Conservation (phyloP, 306 rosid genomes). For the Calophaca sinica region DNA sequence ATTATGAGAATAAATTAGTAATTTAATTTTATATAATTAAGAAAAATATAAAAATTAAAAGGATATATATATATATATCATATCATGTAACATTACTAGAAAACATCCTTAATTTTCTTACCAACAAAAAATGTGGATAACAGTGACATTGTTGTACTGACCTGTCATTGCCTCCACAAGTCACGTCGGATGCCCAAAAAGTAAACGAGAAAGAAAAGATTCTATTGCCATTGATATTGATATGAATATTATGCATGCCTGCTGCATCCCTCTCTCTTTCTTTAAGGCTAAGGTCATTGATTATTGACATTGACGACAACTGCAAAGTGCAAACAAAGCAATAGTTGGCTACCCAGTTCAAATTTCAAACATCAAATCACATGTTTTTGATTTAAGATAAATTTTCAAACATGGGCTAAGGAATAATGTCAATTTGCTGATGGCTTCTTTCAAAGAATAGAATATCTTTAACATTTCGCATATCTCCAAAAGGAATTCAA, state of each 20-base stretch:
- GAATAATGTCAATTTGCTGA: slow-evolving; percentile 31
- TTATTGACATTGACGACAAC: slow-evolving; percentile 26
- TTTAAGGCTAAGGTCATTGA: slow-evolving; percentile 12
- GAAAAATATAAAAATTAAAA: no score
- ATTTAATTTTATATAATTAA: no score
- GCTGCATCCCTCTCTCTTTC: not conserved
- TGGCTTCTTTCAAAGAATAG: slow-evolving; percentile 25
- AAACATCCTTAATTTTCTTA: no score
- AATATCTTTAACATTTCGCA: not conserved
- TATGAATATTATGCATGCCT: not conserved
- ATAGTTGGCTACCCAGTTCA: not conserved
- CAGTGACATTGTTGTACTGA: slow-evolving; percentile 24
- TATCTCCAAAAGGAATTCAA: no score
- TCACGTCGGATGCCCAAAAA: slow-evolving; percentile 13
- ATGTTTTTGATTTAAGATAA: not conserved
- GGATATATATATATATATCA: no score
- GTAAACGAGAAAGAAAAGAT: not conserved
- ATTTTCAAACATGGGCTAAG: slow-evolving; percentile 29
- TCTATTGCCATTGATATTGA: not conserved
- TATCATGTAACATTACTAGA: no score
- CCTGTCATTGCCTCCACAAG: slow-evolving; percentile 34
- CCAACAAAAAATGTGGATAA: not conserved
- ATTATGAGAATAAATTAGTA: no score
- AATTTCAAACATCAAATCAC: slow-evolving; percentile 41
- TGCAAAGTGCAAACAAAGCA: slow-evolving; percentile 29